These are phyloP conservation scores for Trebouxia gelatinosa DNA, from an alignment of 163 green algal species.

Conservation along the genomic window DNA sequence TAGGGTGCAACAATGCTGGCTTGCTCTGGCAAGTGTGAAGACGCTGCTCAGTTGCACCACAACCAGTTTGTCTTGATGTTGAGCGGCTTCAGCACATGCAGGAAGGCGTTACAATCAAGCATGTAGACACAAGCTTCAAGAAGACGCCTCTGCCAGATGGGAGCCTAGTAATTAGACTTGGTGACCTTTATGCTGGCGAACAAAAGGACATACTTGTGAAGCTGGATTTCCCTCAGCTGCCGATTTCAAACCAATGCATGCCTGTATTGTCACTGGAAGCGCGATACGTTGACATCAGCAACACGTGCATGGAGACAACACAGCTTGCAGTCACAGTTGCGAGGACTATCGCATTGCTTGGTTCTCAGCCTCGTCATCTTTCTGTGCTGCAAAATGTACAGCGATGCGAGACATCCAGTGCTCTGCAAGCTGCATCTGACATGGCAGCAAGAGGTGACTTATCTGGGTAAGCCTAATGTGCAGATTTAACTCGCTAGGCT, in stretches of 20 bases:
- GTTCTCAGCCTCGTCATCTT: not conserved
- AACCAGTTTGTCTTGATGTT: too few species aligned
- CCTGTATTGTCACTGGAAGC: not conserved
- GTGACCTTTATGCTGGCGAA: not conserved
- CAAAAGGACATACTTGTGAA: slow-evolving; percentile 4
- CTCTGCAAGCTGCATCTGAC: not conserved
- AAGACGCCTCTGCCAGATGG: not conserved
- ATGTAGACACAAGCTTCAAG: not conserved
- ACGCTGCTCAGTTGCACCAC: too few species aligned
- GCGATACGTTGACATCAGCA: not conserved
- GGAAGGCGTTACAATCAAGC: not conserved
- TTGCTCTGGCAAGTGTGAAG: too few species aligned
- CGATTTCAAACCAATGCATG: not conserved
- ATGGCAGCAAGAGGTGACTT: not conserved
- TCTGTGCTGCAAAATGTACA: slow-evolving; percentile 3
- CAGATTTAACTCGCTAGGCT: too few species aligned
- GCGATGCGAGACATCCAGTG: slow-evolving; percentile 9
- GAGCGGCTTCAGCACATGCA: not conserved
- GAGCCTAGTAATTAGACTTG: not conserved
- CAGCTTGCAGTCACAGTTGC: not conserved
- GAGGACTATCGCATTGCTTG: not conserved
- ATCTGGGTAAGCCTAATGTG: too few species aligned
- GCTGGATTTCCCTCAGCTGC: not conserved
- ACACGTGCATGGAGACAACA: not conserved
- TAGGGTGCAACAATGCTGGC: too few species aligned